Evolutionary conservation across 345 rosid genomes (phyloP).

Genomic region (Arabis hirsuta): DNA sequence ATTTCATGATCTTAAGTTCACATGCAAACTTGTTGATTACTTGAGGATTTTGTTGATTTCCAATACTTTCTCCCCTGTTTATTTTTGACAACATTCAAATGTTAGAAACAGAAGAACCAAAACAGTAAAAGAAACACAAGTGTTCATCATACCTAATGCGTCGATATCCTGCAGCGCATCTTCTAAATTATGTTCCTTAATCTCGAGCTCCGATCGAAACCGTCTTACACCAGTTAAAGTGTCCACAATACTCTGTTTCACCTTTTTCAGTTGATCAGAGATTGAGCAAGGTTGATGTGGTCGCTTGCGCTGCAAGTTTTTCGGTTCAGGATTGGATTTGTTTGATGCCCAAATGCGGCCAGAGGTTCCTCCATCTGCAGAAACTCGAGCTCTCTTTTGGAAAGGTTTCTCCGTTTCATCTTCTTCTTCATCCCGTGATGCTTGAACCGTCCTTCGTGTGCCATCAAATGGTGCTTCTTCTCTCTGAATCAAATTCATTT

Average conservation of each 20-base stretch:
- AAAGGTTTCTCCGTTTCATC: background rate
- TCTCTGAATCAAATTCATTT: background rate
- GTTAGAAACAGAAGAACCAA: background rate
- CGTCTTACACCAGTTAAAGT: background rate
- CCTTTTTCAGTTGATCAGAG: conserved; percentile 4
- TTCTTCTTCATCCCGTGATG: conserved; percentile 4
- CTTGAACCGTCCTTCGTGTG: background rate
- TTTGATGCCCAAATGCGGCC: background rate
- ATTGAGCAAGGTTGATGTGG: background rate
- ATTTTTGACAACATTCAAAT: background rate
- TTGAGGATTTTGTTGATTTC: conserved; percentile 3
- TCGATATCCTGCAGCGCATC: conserved; percentile 8
- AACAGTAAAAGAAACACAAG: background rate
- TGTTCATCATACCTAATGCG: conserved; percentile 10
- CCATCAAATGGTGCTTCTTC: background rate
- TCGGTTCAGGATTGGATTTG: background rate
- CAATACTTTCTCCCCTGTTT: background rate
- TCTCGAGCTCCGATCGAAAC: conserved; percentile 7
- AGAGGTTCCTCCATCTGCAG: conserved; percentile 2
- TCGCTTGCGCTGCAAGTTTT: conserved; percentile 15
- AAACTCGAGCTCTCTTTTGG: conserved; percentile 17
- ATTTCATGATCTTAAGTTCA: background rate
- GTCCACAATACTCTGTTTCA: conserved; percentile 10
- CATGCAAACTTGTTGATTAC: background rate
- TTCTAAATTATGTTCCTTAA: background rate